phyloP scores from a whole-genome alignment of 306 rosid genomes.

The Biancaea sappan region DNA sequence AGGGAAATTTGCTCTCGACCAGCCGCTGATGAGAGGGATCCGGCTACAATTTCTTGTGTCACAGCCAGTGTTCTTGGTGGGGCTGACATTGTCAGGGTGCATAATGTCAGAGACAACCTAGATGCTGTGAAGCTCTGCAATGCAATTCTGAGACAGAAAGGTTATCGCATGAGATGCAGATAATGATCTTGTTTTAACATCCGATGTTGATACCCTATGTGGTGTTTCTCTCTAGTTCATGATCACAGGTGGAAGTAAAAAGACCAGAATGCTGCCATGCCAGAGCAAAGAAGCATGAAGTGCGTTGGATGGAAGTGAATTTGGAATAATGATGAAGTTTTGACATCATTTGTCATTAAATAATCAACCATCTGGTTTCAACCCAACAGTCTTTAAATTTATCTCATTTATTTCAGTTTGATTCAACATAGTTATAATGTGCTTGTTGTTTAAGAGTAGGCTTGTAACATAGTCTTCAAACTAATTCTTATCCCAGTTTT shows the following conservation, averaged over 20 bases:
- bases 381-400: background rate
- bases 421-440: background rate
- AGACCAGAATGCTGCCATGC: conserved; percentile 4
- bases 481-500: background rate
- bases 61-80: conserved; percentile 67
- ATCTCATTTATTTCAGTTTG: conserved; percentile 9
- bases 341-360: background rate
- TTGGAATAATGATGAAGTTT: background rate
- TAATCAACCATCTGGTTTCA: background rate
- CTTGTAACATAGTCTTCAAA: background rate
- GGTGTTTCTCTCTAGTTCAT: conserved; percentile 1
- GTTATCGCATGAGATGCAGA: conserved; percentile 31
- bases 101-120: conserved; percentile 73
- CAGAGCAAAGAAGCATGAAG: conserved; percentile 3
- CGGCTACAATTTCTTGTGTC: conserved; percentile 80
- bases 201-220: background rate
- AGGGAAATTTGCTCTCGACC: conserved; percentile 66
- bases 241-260: conserved; percentile 27
- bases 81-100: conserved; percentile 88
- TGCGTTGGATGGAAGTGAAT: conserved; percentile 9
- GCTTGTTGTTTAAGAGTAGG: background rate
- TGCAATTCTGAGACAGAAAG: conserved; percentile 58
- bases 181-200: conserved; percentile 19
- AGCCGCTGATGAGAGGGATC: conserved; percentile 65
- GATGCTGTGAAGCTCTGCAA: conserved; percentile 85